phyloP scores from a whole-genome alignment of 1,139 yeast species.

The Yamadazyma kanchanaburiensis region DNA sequence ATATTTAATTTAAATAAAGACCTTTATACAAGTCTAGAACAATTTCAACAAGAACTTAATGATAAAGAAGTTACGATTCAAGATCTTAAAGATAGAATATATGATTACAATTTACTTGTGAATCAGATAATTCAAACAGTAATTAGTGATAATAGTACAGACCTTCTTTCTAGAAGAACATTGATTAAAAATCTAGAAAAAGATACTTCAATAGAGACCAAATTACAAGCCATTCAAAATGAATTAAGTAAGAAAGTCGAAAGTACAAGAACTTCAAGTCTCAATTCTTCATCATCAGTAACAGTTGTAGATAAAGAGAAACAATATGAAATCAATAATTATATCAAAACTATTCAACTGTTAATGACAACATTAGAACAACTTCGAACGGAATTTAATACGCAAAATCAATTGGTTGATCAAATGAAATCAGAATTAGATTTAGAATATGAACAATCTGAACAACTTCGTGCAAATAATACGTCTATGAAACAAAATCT shows the following conservation, averaged over 20 bases:
- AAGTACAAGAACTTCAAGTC: neutral
- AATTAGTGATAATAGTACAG: constrained; percentile 18
- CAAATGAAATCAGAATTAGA: constrained; percentile 21
- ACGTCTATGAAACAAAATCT: constrained; percentile 9
- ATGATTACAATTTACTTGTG: constrained; percentile 15
- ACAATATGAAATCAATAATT: constrained; percentile 13
- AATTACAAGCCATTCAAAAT: constrained; percentile 21
- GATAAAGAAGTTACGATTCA: constrained; percentile 22
- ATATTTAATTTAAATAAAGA: constrained; percentile 37
- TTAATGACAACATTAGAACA: constrained; percentile 17
- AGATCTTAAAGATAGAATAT: constrained; percentile 14
- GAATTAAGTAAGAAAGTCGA: constrained; percentile 18
- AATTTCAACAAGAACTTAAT: constrained; percentile 27
- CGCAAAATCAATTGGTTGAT: constrained; percentile 20
- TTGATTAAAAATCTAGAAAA: constrained; percentile 15
- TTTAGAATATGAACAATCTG: constrained; percentile 21
- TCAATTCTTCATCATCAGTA: constrained; percentile 15
- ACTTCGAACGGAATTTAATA: constrained; percentile 20
- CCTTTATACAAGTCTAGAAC: constrained; percentile 33
- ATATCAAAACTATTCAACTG: constrained; percentile 17
- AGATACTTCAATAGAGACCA: constrained; percentile 17
- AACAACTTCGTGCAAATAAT: constrained; percentile 17
- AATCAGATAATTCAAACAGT: constrained; percentile 22
- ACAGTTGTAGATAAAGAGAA: constrained; percentile 12
- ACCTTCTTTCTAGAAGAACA: constrained; percentile 16